Percentiles rank a stretch among this genome's conserved stretches.
Evolutionary conservation across 345 rosid species (phyloP).

Genomic region (Lumnitzera littorea): DNA sequence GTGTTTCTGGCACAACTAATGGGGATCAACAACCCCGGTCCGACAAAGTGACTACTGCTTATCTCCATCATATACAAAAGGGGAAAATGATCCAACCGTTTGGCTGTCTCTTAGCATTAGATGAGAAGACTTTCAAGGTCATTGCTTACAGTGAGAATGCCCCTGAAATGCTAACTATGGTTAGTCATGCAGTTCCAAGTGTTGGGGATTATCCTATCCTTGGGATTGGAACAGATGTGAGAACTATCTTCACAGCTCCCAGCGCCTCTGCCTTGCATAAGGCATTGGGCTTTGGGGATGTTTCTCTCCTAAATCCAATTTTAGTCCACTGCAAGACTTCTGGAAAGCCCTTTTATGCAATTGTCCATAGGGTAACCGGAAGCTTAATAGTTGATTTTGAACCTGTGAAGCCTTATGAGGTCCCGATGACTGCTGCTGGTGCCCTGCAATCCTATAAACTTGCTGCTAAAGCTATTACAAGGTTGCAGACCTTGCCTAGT

Average conservation of each 20-base stretch:
- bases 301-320: constrained; percentile 84
- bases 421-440: constrained; percentile 96
- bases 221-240: constrained; percentile 68
- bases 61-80: constrained; percentile 94
- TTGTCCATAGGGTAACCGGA: constrained; percentile 81
- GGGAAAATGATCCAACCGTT: constrained; percentile 93
- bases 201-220: constrained; percentile 80
- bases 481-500: constrained; percentile 80
- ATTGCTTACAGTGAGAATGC: constrained; percentile 95
- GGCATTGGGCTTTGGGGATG: constrained; percentile 83
- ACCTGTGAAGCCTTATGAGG: constrained; percentile 94
- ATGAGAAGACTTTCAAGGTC: constrained; percentile 79
- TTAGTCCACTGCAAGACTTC: constrained; percentile 93
- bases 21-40: constrained; percentile 57
- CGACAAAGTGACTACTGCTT: constrained; percentile 77
- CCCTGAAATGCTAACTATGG: constrained; percentile 80
- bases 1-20: constrained; percentile 28
- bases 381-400: constrained; percentile 87
- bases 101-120: constrained; percentile 90
- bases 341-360: constrained; percentile 92
- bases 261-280: constrained; percentile 85
- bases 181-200: constrained; percentile 88
- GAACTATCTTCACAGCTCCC: constrained; percentile 70
- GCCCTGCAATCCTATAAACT: constrained; percentile 96
- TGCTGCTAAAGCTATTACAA: constrained; percentile 88